Conservation (phyloP, 352 stramenopile species). For the Globisporangium alternatum region DNA sequence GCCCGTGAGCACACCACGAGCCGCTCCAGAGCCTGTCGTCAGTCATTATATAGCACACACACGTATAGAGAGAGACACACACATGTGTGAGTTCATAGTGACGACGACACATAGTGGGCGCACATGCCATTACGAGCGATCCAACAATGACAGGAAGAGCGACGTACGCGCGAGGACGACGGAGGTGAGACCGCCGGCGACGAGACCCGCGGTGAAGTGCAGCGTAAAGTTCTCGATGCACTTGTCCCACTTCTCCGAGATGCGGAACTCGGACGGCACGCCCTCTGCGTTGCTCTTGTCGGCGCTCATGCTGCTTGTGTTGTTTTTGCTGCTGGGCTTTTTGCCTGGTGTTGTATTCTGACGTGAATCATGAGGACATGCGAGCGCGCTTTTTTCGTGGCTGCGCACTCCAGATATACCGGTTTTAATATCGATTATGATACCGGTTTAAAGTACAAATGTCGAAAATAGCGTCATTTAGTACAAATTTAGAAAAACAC, state of each 20-base stretch:
- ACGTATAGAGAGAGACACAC: background rate
- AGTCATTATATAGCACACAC: background rate
- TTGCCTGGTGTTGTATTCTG: conserved; percentile 10
- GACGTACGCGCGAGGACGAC: conserved; percentile 80
- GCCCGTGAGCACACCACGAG: conserved; percentile 62
- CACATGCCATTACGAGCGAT: too few relatives aligned
- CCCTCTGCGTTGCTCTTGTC: conserved; percentile 36
- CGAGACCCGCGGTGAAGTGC: conserved; percentile 79
- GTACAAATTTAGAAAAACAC: too few relatives aligned
- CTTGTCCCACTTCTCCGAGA: conserved; percentile 91
- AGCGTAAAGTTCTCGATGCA: conserved; percentile 88
- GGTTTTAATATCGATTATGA: background rate
- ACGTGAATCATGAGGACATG: conserved; percentile 14
- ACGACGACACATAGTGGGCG: background rate
- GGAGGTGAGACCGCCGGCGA: conserved; percentile 78
- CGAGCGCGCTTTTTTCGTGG: conserved; percentile 2
- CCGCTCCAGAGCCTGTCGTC: conserved; percentile 53
- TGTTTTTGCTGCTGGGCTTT: background rate
- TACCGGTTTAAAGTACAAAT: background rate
- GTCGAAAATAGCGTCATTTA: too few relatives aligned
- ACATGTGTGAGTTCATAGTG: background rate
- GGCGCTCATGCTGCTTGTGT: conserved; percentile 13
- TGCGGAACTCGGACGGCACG: conserved; percentile 87
- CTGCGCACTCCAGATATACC: background rate
- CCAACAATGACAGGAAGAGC: background rate